Evolutionary conservation across 306 rosid genomes (phyloP).

Genomic region (Vigna trinervia): DNA sequence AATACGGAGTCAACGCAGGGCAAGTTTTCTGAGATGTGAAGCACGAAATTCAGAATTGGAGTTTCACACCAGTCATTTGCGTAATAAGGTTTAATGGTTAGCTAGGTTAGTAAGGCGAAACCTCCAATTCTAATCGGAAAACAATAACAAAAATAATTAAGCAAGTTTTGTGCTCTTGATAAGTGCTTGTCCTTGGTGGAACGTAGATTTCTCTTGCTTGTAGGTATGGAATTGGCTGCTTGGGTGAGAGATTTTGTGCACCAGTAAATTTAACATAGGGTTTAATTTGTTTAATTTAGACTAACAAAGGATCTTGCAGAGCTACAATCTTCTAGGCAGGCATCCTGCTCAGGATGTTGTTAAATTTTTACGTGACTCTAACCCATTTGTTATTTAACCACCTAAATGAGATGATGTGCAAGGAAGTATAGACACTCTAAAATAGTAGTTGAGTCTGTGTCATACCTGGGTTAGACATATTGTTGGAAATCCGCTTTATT

Average conservation of each 20-base stretch:
- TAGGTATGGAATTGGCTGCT: neutral
- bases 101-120: neutral
- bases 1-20: neutral
- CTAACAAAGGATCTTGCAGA: neutral
- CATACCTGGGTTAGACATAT: neutral
- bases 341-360: neutral
- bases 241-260: neutral
- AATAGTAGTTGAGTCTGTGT: neutral
- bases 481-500: too few species aligned
- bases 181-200: neutral
- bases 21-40: neutral
- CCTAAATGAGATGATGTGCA: neutral
- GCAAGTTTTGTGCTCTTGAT: neutral
- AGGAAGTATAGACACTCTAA: neutral
- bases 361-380: neutral
- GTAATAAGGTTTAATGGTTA: neutral
- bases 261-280: neutral
- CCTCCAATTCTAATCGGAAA: neutral
- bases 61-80: neutral
- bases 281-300: conserved; percentile 22
- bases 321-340: neutral
- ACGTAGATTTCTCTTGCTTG: neutral
- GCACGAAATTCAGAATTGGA: neutral
- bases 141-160: too few species aligned
- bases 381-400: conserved; percentile 1